Evolutionary conservation across 768 basidiomycete species (phyloP).

Genomic region (Lactarius deliciosus): DNA sequence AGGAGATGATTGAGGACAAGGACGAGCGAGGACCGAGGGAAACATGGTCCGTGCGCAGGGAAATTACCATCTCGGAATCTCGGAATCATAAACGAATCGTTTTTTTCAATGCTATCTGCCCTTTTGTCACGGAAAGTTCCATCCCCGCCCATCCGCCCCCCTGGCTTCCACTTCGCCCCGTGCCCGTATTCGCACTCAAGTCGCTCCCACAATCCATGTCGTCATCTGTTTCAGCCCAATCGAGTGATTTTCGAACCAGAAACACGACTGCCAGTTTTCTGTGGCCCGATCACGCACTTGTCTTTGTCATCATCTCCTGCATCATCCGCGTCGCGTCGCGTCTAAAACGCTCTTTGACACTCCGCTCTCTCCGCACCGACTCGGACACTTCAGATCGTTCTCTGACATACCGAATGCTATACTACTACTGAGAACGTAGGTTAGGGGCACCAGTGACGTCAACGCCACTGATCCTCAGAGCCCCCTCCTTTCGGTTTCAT

Average conservation of each 20-base stretch:
- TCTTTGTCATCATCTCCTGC: background rate
- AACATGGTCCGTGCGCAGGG: constrained; percentile 30
- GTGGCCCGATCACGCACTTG: background rate
- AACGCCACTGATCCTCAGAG: background rate
- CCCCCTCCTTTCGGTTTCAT: background rate
- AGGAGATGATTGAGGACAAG: constrained; percentile 25
- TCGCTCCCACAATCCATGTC: background rate
- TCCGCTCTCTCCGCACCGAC: background rate
- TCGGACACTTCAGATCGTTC: background rate
- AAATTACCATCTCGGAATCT: constrained; percentile 25
- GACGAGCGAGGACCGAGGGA: constrained; percentile 1
- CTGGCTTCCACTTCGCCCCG: background rate
- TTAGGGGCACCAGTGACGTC: background rate
- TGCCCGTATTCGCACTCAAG: background rate
- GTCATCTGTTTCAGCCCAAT: background rate
- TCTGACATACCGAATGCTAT: background rate
- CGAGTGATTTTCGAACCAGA: background rate
- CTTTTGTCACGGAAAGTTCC: constrained; percentile 1
- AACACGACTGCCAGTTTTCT: background rate
- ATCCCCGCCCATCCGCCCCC: background rate
- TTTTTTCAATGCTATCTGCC: background rate
- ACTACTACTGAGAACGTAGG: background rate
- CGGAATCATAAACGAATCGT: constrained; percentile 13
- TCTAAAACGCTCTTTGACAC: background rate
- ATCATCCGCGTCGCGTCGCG: background rate